Percentiles rank a stretch among this genome's conserved stretches.
phyloP scores from a whole-genome alignment of 139 green algal genomes.

The Chara braunii region DNA sequence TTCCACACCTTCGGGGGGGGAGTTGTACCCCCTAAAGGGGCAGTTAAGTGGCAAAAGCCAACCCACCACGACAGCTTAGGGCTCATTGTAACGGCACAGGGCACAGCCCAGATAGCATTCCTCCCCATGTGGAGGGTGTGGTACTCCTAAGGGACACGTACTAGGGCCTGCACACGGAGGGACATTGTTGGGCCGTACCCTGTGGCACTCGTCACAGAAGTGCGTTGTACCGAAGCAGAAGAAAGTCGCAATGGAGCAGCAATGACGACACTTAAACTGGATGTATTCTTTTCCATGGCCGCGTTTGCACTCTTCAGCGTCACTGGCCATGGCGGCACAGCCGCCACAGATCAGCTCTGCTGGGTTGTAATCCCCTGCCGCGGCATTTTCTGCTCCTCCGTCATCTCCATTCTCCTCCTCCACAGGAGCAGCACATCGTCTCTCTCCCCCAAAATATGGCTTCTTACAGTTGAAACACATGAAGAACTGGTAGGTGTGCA shows the following conservation, averaged over 20 bases:
- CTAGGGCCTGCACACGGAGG: background rate
- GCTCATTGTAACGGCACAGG: constrained; percentile 36
- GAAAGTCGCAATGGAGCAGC: constrained; percentile 40
- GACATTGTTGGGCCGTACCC: constrained; percentile 7
- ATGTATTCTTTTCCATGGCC: constrained; percentile 41
- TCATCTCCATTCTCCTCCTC: background rate
- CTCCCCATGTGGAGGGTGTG: constrained; percentile 23
- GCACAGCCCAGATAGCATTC: constrained; percentile 48
- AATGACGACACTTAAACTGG: constrained; percentile 51
- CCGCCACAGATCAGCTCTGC: constrained; percentile 9
- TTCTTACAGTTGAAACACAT: background rate
- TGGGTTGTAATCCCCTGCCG: background rate
- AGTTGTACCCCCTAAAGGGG: no score
- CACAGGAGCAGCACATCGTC: background rate
- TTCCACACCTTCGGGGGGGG: no score
- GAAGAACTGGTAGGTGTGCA: background rate
- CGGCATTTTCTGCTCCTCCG: background rate
- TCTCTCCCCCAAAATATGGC: background rate
- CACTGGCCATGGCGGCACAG: background rate
- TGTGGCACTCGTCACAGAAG: constrained; percentile 43
- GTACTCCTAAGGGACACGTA: constrained; percentile 11
- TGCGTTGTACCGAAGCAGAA: constrained; percentile 48
- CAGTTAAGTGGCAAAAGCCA: no score
- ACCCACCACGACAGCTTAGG: no score
- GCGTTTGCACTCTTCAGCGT: background rate